Base-by-base conservation (phyloP, 139 green algal species). In the Gonium pectorale region DNA sequence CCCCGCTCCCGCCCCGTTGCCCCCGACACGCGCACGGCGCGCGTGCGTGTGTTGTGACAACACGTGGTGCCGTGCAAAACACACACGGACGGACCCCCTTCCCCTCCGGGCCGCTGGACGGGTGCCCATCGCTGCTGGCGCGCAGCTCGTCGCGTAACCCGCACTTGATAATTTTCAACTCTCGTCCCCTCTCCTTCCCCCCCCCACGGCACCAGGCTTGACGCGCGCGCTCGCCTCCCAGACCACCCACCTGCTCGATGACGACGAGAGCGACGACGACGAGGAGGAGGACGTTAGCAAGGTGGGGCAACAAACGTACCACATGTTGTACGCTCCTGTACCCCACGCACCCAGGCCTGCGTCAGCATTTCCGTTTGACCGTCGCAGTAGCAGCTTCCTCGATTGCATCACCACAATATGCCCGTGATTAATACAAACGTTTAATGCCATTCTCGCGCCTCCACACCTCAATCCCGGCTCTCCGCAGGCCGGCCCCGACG, bases 201-300 rank as follows among this genome's bases (percentile, higher is more conserved):
- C 37, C 67, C 40, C 19, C 6, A n/a, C n/a, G n/a, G n/a, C n/a
- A n/a, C n/a, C 74, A 81, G 74, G 74, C 51, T 60, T 83, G n/a
- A 83, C 75, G 0, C 59, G 60, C 24, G 75, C 75, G 29, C n/a
- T 83, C 41, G 75, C 75, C 33, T 72, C 59, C 19, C 59, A 83
- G 56, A 83, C 75, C 33, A 83, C 60, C 7, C 75, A 83, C 60
- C 33, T 83, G 13, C 75, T 83, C 1, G 75, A 83, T 3, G 60
- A 71, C 33, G 75, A 83, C 31, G 75, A 83, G 43, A 51, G n/a
- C 1, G 75, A 83, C 21, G 75, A 83, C 11, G 75, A 83, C 1
- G 75, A 83, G 29, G 75, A 83, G 1, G 75, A 83, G 29, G 74
- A 70, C 13, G 74, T n/a, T n/a, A n/a, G n/a, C n/a, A n/a, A n/a